A percentile compares a stretch with the other conserved stretches of the same genome.
These are phyloP conservation scores for Claviceps spartinae DNA, from an alignment of 2,329 filamentous ascomycete genomes.

Conservation along the genomic window DNA sequence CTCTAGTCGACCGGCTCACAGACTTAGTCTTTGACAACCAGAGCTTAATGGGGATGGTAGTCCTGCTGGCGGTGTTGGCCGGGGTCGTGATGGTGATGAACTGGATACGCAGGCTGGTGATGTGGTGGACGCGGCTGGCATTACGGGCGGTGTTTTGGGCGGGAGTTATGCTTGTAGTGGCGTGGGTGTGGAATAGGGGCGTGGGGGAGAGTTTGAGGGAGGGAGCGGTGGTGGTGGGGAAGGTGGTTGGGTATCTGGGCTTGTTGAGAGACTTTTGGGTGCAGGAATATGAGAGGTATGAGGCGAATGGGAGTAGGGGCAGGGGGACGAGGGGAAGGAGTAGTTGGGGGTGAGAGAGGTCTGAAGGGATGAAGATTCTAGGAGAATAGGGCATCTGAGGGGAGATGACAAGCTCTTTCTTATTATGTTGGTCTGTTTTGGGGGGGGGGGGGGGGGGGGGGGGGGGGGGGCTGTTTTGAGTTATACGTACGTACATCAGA, in stretches of 20 bases:
- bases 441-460: no score
- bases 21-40: constrained; percentile 21
- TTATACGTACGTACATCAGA: no score
- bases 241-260: constrained; percentile 31
- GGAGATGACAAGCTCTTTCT: no score
- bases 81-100: constrained; percentile 53
- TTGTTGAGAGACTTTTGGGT: constrained; percentile 42
- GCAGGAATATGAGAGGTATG: constrained; percentile 36
- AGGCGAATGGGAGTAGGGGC: constrained; percentile 4
- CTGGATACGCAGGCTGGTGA: constrained; percentile 56
- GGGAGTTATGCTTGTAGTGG: constrained; percentile 35
- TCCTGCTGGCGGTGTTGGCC: constrained; percentile 25
- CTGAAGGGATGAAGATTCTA: no score
- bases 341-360: not conserved
- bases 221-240: constrained; percentile 27
- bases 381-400: no score
- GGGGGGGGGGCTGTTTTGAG: no score
- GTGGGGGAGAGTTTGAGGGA: constrained; percentile 52
- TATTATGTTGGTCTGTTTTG: no score
- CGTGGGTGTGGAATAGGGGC: constrained; percentile 52
- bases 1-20: constrained; percentile 27
- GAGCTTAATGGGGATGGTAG: constrained; percentile 18
- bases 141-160: constrained; percentile 53
- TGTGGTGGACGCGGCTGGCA: constrained; percentile 63
- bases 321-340: not conserved